Evolutionary conservation across 1,284 basidiomycete genomes (phyloP), one percentile per base, ranked within the genome.

Genomic region (Cryptococcus wingfieldii): DNA sequence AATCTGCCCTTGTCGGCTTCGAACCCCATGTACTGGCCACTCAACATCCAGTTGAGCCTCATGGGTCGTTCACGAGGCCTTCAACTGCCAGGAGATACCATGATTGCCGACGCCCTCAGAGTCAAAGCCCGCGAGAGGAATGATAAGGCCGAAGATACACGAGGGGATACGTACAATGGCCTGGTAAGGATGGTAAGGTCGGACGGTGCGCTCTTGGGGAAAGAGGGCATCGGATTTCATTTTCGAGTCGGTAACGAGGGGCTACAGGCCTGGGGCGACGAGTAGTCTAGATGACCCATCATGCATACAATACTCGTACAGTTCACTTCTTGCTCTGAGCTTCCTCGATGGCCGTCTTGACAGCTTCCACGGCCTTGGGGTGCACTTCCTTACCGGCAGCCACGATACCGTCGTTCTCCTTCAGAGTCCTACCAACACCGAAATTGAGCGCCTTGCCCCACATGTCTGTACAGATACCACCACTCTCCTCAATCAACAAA

Each of bases 401-500:
- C 13, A 98, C 83, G 18, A 98, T 84, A 0, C 95, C 95, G 68
- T 83, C 86, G 76, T 98, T 98, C 63, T 84, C 84, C 8, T 86
- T 87, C 25, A 98, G 78, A 1, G 90, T 93, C 56, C 92, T 79
- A 13, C 95, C 95, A 1, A 88, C 79, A 0, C 89, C 87, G 76
- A 98, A 98, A 73, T 96, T 83, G 37, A 98, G 83, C 0, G 82
- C 80, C 57, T 84, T 69, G 4, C 93, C 94, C 47, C 86, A 80
- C 54, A 89, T 88, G 74, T 98, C 90, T 0, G 86, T 87, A 34
- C 97, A 85, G 14, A 86, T 67, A 0, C 94, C 94, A 3, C 94
- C 94, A 0, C 92, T 88, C 77, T 98, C 95, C 58, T 86, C 83
- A 6, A 98, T 84, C 9, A 99, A 81, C 8, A 98, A 73, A 0